A percentile compares a stretch with the other conserved stretches of the same genome.
phyloP scores from a whole-genome alignment of 768 basidiomycete species.

The Mycena albidolilacea region DNA sequence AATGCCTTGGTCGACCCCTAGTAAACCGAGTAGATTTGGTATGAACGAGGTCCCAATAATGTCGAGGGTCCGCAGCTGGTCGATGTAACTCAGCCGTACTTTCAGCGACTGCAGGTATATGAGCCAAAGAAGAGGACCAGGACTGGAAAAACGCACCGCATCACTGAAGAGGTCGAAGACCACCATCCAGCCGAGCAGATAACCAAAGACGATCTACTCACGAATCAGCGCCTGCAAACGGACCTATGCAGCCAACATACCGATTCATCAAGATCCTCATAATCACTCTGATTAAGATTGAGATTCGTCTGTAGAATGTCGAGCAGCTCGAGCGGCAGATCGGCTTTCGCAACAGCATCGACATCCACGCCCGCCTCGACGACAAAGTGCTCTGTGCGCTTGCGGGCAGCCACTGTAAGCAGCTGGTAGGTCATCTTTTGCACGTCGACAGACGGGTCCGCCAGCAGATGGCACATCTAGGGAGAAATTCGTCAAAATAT shows the following conservation, averaged over 20 bases:
- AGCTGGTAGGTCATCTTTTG: slow-evolving; percentile 87
- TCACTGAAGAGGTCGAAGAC: slow-evolving; percentile 87
- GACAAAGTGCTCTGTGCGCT: slow-evolving; percentile 86
- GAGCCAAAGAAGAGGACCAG: slow-evolving; percentile 2
- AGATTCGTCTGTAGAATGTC: slow-evolving; percentile 69
- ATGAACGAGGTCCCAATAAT: slow-evolving; percentile 78
- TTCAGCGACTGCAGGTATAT: slow-evolving; percentile 78
- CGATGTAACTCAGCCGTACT: slow-evolving; percentile 88
- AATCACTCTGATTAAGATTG: slow-evolving; percentile 54
- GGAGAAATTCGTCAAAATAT: neutral
- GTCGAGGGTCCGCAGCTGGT: slow-evolving; percentile 82
- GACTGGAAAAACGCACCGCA: slow-evolving; percentile 70
- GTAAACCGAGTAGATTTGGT: slow-evolving; percentile 76
- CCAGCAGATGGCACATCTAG: slow-evolving; percentile 87
- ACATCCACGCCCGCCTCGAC: slow-evolving; percentile 89
- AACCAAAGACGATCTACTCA: slow-evolving; percentile 68
- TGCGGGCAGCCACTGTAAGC: slow-evolving; percentile 76
- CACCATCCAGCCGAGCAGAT: slow-evolving; percentile 93
- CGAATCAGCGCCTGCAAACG: slow-evolving; percentile 8
- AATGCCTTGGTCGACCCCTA: slow-evolving; percentile 77
- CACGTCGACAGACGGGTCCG: slow-evolving; percentile 72
- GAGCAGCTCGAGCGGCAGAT: slow-evolving; percentile 79
- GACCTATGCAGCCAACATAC: slow-evolving; percentile 42
- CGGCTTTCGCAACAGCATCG: slow-evolving; percentile 65
- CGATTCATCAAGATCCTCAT: slow-evolving; percentile 54